These are phyloP conservation scores for Pseudogymnoascus pannorum DNA, from an alignment of 2,329 filamentous ascomycete species.

Conservation along the genomic window DNA sequence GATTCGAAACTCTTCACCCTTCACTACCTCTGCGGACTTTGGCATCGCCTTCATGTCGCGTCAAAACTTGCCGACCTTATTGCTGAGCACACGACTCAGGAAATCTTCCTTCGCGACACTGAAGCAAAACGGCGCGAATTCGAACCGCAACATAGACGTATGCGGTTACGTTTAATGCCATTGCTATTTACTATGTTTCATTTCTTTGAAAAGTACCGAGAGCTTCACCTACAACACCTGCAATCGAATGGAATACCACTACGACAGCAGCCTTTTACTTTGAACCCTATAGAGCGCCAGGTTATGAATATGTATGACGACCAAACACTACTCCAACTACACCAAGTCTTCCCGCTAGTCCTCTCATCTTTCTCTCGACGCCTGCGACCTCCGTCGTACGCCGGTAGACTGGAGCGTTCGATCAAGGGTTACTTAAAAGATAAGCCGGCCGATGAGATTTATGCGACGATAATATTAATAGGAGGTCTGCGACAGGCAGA, in stretches of 20 bases:
- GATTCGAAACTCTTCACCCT: slow-evolving; percentile 44
- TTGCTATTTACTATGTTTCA: slow-evolving; percentile 59
- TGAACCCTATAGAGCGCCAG: slow-evolving; percentile 54
- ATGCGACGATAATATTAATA: slow-evolving; percentile 51
- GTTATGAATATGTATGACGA: slow-evolving; percentile 61
- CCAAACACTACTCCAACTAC: slow-evolving; percentile 52
- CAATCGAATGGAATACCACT: slow-evolving; percentile 44
- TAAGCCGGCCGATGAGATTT: slow-evolving; percentile 54
- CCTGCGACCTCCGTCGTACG: slow-evolving; percentile 56
- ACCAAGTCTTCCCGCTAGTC: slow-evolving; percentile 57
- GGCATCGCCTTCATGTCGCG: slow-evolving; percentile 59
- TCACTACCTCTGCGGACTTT: slow-evolving; percentile 55
- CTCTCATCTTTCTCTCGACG: slow-evolving; percentile 58
- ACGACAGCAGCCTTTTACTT: slow-evolving; percentile 43
- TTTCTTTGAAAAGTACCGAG: slow-evolving; percentile 59
- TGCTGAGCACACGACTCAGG: slow-evolving; percentile 57
- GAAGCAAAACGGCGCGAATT: slow-evolving; percentile 50
- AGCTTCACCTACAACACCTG: slow-evolving; percentile 50
- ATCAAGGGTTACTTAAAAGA: slow-evolving; percentile 57
- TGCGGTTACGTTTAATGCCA: slow-evolving; percentile 57
- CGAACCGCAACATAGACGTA: slow-evolving; percentile 52
- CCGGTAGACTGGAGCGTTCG: slow-evolving; percentile 54
- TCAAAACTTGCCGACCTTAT: slow-evolving; percentile 55
- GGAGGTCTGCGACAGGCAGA: slow-evolving; percentile 57
- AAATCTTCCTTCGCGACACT: slow-evolving; percentile 54